phyloP scores from a whole-genome alignment of 345 rosid genomes.

The Moricandia arvensis region DNA sequence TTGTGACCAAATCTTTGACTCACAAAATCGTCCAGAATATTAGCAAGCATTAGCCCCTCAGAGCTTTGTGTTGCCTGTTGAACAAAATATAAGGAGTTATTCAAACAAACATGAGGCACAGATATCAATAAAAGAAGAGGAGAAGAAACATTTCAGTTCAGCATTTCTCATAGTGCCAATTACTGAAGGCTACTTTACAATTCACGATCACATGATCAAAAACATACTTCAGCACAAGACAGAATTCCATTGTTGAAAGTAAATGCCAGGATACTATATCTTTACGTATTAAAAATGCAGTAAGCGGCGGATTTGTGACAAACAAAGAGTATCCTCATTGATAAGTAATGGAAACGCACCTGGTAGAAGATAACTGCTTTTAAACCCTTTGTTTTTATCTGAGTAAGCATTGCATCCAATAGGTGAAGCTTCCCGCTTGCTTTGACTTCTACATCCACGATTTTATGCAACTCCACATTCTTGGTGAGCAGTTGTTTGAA shows the following conservation, averaged over 20 bases:
- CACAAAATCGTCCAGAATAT: slow-evolving; percentile 82
- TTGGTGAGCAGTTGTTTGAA: slow-evolving; percentile 43
- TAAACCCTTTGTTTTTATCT: slow-evolving; percentile 49
- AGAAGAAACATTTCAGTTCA: slow-evolving; percentile 1
- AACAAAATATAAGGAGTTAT: neutral
- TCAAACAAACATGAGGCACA: slow-evolving; percentile 16
- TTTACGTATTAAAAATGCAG: slow-evolving; percentile 2
- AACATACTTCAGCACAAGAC: slow-evolving; percentile 11
- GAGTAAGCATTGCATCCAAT: slow-evolving; percentile 71
- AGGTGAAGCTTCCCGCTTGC: slow-evolving; percentile 88
- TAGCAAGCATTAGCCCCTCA: slow-evolving; percentile 60
- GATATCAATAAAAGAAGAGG: neutral
- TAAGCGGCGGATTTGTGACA: neutral
- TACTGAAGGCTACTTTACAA: slow-evolving; percentile 6
- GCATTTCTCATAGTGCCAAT: neutral
- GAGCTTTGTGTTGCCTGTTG: slow-evolving; percentile 55
- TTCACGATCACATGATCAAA: slow-evolving; percentile 13
- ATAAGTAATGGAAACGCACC: slow-evolving; percentile 46
- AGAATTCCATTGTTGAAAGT: neutral
- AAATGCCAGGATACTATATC: neutral
- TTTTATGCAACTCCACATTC: slow-evolving; percentile 38
- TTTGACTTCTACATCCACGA: slow-evolving; percentile 70
- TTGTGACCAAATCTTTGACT: slow-evolving; percentile 69
- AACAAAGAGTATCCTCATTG: slow-evolving; percentile 7
- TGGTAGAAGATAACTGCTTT: slow-evolving; percentile 81